These are phyloP conservation scores for Cyclocybe cylindracea DNA, from an alignment of 768 basidiomycete genomes.

Conservation along the genomic window DNA sequence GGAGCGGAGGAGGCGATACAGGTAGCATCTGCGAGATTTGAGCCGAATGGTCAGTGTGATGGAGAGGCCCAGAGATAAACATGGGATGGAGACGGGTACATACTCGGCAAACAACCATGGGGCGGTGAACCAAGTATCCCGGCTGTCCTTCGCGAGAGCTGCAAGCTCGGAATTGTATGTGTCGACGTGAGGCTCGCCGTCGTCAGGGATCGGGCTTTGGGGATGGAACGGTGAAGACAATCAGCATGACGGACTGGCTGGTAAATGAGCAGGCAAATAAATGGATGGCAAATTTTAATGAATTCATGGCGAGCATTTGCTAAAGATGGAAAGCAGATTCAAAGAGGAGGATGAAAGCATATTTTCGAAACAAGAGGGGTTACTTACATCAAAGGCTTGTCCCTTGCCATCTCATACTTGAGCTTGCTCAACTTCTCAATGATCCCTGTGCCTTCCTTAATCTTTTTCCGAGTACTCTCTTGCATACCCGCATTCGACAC, in stretches of 20 bases:
- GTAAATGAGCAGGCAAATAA: too few species aligned
- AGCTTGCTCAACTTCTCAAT: constrained; percentile 74
- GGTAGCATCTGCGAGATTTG: constrained; percentile 56
- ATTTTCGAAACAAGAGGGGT: background rate
- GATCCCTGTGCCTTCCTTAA: constrained; percentile 77
- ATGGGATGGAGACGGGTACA: constrained; percentile 26
- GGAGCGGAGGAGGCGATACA: constrained; percentile 85
- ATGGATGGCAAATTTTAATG: too few species aligned
- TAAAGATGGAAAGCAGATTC: too few species aligned
- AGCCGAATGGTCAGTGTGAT: background rate
- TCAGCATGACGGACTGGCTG: background rate
- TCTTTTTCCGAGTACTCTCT: constrained; percentile 36
- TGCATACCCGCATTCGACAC: constrained; percentile 17
- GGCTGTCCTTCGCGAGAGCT: constrained; percentile 41
- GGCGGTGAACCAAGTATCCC: constrained; percentile 85
- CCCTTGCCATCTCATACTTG: constrained; percentile 88
- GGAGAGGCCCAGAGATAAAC: background rate
- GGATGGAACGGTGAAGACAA: background rate
- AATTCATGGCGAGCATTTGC: too few species aligned
- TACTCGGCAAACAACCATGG: constrained; percentile 98
- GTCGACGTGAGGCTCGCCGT: constrained; percentile 69
- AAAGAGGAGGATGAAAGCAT: background rate
- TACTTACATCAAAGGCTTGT: constrained; percentile 68
- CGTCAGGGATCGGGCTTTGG: constrained; percentile 66
- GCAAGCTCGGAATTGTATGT: constrained; percentile 79